phyloP scores from a whole-genome alignment of 176 grass and related monocot genomes.

The Themeda triandra region DNA sequence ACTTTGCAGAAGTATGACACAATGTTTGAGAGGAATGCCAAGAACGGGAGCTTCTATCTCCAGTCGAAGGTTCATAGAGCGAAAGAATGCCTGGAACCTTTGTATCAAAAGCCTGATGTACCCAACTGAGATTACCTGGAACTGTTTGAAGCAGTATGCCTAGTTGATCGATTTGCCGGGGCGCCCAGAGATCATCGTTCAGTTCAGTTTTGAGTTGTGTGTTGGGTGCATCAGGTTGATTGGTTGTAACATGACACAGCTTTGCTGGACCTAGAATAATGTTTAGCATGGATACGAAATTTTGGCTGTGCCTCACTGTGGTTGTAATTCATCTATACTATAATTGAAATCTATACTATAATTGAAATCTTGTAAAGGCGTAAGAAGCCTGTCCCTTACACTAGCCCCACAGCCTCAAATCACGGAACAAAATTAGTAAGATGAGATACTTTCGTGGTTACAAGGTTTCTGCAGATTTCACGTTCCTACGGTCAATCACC shows the following conservation, averaged over 20 bases:
- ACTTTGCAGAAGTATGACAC: constrained; percentile 73
- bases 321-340: neutral
- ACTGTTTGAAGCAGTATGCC: neutral
- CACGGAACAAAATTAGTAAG: too few relatives aligned
- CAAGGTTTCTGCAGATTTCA: too few relatives aligned
- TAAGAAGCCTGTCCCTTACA: too few relatives aligned
- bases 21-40: constrained; percentile 83
- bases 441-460: too few relatives aligned
- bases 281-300: neutral
- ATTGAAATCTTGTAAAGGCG: too few relatives aligned
- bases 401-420: too few relatives aligned
- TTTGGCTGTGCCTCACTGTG: neutral
- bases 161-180: neutral
- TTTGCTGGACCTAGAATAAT: neutral
- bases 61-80: constrained; percentile 92
- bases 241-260: constrained; percentile 10
- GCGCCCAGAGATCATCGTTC: neutral
- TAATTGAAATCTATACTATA: too few relatives aligned
- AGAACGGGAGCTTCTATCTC: constrained; percentile 88
- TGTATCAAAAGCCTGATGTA: constrained; percentile 47
- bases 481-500: too few relatives aligned
- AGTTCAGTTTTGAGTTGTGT: neutral
- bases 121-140: constrained; percentile 15
- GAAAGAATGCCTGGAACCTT: constrained; percentile 76
- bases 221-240: constrained; percentile 12